These are phyloP conservation scores for Phyllosticta paracitricarpa DNA, from an alignment of 2,329 filamentous ascomycete genomes.

Conservation along the genomic window DNA sequence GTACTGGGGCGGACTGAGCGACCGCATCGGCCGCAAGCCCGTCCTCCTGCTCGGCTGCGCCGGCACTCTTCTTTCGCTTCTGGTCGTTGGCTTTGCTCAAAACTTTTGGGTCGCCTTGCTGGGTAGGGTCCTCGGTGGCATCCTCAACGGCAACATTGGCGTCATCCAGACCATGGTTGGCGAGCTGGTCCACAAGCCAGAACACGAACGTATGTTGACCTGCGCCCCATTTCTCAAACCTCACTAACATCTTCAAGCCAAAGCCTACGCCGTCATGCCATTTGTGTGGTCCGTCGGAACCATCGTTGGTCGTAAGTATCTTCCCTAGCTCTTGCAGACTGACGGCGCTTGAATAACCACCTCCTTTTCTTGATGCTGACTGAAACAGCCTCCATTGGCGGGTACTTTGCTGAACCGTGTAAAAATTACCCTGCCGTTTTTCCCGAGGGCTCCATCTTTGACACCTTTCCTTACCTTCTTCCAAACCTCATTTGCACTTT, in stretches of 20 bases:
- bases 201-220: slow-evolving; percentile 65
- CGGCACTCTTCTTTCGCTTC: slow-evolving; percentile 72
- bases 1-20: slow-evolving; percentile 34
- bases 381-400: slow-evolving; percentile 60
- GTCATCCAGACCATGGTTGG: slow-evolving; percentile 88
- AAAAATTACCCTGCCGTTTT: slow-evolving; percentile 64
- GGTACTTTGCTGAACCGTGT: slow-evolving; percentile 71
- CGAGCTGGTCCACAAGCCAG: slow-evolving; percentile 71
- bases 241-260: slow-evolving; percentile 41
- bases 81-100: slow-evolving; percentile 71
- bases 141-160: slow-evolving; percentile 85
- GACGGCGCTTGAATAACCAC: background rate
- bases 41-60: slow-evolving; percentile 43
- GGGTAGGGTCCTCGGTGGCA: slow-evolving; percentile 66
- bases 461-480: slow-evolving; percentile 72
- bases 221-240: background rate
- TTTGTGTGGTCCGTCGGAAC: slow-evolving; percentile 90
- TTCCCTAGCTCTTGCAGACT: background rate
- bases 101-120: slow-evolving; percentile 77
- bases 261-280: slow-evolving; percentile 85
- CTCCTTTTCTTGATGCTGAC: slow-evolving; percentile 15
- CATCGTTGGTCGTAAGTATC: slow-evolving; percentile 55
- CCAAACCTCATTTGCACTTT: slow-evolving; percentile 77
- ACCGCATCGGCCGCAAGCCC: slow-evolving; percentile 31
- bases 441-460: slow-evolving; percentile 58